These are phyloP conservation scores for Ophiostoma ips DNA, from an alignment of 2,329 filamentous ascomycete genomes.

Conservation along the genomic window DNA sequence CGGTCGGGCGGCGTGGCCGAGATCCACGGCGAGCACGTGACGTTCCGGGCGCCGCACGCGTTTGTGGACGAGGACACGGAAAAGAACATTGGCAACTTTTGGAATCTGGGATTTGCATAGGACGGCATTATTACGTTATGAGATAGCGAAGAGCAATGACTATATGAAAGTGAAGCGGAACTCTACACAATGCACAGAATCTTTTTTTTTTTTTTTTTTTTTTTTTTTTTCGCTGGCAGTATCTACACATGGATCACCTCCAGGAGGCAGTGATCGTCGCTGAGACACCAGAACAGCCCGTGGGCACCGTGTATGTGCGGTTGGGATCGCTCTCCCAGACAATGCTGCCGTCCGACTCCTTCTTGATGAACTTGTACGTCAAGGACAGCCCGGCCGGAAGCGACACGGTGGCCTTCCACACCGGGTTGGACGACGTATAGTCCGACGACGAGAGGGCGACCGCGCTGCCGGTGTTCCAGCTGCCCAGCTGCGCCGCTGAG, in stretches of 20 bases:
- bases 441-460: slow-evolving; percentile 41
- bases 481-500: slow-evolving; percentile 42
- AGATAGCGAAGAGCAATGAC: neutral
- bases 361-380: slow-evolving; percentile 56
- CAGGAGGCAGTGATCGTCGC: neutral
- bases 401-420: slow-evolving; percentile 46
- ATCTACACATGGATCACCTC: neutral
- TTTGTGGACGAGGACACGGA: slow-evolving; percentile 34
- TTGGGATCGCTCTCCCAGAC: slow-evolving; percentile 52
- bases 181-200: neutral
- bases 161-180: neutral
- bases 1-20: slow-evolving; percentile 32
- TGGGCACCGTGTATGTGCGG: slow-evolving; percentile 23
- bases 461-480: slow-evolving; percentile 43
- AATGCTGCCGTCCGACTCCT: slow-evolving; percentile 38
- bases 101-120: slow-evolving; percentile 32
- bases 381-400: slow-evolving; percentile 42
- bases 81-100: slow-evolving; percentile 34
- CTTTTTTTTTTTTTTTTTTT: neutral
- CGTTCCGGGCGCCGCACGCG: slow-evolving; percentile 28
- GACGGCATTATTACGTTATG: neutral
- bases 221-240: no score
- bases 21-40: slow-evolving; percentile 35
- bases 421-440: slow-evolving; percentile 45
- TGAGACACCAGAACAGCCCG: neutral